Evolutionary conservation across 495 filamentous ascomycete genomes (phyloP), one percentile per base, ranked within the genome.

Genomic region (Ramalina peruviana): DNA sequence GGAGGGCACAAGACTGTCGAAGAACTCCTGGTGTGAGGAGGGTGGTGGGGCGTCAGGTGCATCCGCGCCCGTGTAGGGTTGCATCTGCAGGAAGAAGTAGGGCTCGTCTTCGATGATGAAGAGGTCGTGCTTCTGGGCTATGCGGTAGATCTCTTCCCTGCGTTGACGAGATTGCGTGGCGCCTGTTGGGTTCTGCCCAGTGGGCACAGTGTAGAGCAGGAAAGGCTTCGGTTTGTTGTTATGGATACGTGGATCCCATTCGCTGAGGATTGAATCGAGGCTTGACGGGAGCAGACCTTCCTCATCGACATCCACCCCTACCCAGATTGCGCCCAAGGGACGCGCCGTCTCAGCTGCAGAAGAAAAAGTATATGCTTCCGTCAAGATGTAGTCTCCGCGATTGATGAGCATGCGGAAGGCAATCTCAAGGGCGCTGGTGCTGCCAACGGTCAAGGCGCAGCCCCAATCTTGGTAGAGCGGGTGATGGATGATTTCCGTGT

Each of bases 61-160:
- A 46, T 72, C 64, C 26, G 69, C 61, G 21, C 77, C 76, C 13
- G 72, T 71, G 65, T 89, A 92, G 1, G 86, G 80, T 61, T 86
- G 79, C 88, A 98, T 95, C 68, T 98, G 92, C 45, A 98, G 72
- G 70, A 90, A 98, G 64, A 86, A 84, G 66, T 95, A 95, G n/a
- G 90, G 90, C 61, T 97, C 90, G 62, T 97, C 90, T 66, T 97
- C 90, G 53, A 97, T 59, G 62, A 97, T 89, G 64, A 77, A 82
- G 41, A 95, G 49, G 60, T 94, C 86, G 61, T 94, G 85, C 65
- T 85, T 83, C 62, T 81, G 79, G 25, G 79, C 80, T 13, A 94
- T 74, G 12, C 65, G 70, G 68, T 95, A 95, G 30, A 95, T 72
- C 25, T 74, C 82, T 43, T 69, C 63, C 20, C 88, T 68, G 39